A percentile compares a stretch with the other conserved stretches of the same genome.
phyloP scores from a whole-genome alignment of 1,284 basidiomycete species.

The Boletus semigastroideus region DNA sequence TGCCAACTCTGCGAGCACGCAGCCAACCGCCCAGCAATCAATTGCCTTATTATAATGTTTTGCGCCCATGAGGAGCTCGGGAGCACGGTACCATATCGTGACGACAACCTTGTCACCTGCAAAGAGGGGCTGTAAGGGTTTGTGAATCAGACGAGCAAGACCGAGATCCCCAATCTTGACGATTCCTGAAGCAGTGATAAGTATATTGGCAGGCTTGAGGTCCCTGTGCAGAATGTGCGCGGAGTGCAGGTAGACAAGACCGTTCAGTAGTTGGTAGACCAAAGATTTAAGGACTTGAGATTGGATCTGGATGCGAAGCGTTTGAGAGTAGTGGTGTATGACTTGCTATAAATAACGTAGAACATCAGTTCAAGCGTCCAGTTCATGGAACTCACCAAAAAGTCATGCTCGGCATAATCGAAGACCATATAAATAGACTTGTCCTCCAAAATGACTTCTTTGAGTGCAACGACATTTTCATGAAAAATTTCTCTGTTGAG shows the following conservation, averaged over 20 bases:
- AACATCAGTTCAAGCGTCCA: neutral
- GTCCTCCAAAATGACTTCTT: slow-evolving; percentile 96
- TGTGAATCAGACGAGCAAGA: slow-evolving; percentile 83
- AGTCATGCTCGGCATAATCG: slow-evolving; percentile 98
- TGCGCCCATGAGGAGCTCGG: slow-evolving; percentile 91
- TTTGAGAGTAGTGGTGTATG: slow-evolving; percentile 95
- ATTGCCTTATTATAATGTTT: slow-evolving; percentile 97
- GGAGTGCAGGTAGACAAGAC: slow-evolving; percentile 92
- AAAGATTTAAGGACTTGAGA: slow-evolving; percentile 86
- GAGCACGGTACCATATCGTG: slow-evolving; percentile 98
- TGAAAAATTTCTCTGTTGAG: slow-evolving; percentile 93
- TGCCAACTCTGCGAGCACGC: slow-evolving; percentile 94
- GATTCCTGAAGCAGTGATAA: slow-evolving; percentile 85
- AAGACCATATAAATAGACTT: slow-evolving; percentile 99
- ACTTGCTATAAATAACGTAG: slow-evolving; percentile 68
- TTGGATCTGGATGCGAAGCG: slow-evolving; percentile 75
- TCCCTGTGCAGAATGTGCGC: slow-evolving; percentile 96
- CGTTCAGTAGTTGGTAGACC: slow-evolving; percentile 94
- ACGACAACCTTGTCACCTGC: slow-evolving; percentile 98
- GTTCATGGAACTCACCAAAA: slow-evolving; percentile 63
- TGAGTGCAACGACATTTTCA: slow-evolving; percentile 88
- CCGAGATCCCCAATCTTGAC: slow-evolving; percentile 99
- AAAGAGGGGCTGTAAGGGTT: slow-evolving; percentile 84
- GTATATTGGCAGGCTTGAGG: slow-evolving; percentile 98
- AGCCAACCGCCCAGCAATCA: slow-evolving; percentile 95